These are phyloP conservation scores for Xylariaceae sp. DNA, from an alignment of 2,329 filamentous ascomycete genomes.

Conservation along the genomic window DNA sequence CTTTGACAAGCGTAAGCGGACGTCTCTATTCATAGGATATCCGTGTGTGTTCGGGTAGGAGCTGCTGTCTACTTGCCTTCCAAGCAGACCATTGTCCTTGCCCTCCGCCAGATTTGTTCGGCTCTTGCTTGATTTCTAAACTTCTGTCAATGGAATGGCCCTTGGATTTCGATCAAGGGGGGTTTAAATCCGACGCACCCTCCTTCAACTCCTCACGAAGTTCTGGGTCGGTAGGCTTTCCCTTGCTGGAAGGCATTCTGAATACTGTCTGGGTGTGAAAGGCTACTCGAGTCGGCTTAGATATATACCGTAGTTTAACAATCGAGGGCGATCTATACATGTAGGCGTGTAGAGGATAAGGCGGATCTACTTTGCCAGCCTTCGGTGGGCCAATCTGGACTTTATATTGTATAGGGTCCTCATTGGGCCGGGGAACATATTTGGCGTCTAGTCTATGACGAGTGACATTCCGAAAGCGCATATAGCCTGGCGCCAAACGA, in stretches of 20 bases:
- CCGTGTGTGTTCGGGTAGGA: neutral
- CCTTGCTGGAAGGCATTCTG: slow-evolving; percentile 31
- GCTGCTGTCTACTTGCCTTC: slow-evolving; percentile 19
- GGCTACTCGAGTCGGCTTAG: no score
- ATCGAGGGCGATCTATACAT: no score
- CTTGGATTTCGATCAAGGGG: neutral
- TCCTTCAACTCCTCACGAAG: slow-evolving; percentile 32
- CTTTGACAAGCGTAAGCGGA: slow-evolving; percentile 14
- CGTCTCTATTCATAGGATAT: no score
- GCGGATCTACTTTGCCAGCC: no score
- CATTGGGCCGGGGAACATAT: neutral
- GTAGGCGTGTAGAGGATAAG: no score
- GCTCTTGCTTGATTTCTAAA: slow-evolving; percentile 33
- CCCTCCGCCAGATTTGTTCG: slow-evolving; percentile 33
- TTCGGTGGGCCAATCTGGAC: no score
- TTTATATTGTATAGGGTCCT: neutral
- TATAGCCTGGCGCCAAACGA: neutral
- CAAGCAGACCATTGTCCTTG: slow-evolving; percentile 31
- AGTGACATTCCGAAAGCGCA: neutral
- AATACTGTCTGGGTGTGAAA: slow-evolving; percentile 2
- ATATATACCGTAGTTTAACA: no score
- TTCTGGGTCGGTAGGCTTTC: slow-evolving; percentile 32
- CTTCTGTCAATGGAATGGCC: neutral
- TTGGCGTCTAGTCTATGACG: slow-evolving; percentile 6
- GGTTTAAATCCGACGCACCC: slow-evolving; percentile 14